These are phyloP conservation scores for Tuber microsphaerosporum DNA, from an alignment of 495 filamentous ascomycete species.

Conservation along the genomic window DNA sequence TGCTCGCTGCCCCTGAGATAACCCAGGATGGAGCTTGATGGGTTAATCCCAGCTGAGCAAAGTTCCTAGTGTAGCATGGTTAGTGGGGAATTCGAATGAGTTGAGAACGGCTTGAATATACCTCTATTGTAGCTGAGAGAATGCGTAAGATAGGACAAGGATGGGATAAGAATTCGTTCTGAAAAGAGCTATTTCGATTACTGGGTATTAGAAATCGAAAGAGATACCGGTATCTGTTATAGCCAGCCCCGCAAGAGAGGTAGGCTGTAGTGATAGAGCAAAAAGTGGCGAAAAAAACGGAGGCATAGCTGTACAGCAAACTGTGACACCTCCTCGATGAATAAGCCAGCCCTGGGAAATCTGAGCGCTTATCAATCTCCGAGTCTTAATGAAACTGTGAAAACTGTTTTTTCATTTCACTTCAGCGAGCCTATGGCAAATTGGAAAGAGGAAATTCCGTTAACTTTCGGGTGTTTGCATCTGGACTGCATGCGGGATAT, in stretches of 20 bases:
- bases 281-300: neutral
- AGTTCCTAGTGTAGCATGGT: neutral
- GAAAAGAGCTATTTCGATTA: neutral
- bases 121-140: neutral
- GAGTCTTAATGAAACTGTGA: neutral
- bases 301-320: neutral
- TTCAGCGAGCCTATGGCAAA: neutral
- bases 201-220: neutral
- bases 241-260: neutral
- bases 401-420: neutral
- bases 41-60: neutral
- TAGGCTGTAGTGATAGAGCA: neutral
- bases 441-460: neutral
- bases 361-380: neutral
- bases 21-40: neutral
- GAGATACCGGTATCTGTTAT: neutral
- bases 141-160: neutral
- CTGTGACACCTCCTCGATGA: neutral
- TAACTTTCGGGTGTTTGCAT: conserved; percentile 3
- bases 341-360: neutral
- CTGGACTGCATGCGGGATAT: neutral
- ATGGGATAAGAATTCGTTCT: neutral
- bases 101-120: neutral
- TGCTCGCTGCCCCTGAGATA: neutral
- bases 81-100: neutral